Conservation (phyloP, 805 yeast genomes). For the Brettanomyces custersianus region DNA sequence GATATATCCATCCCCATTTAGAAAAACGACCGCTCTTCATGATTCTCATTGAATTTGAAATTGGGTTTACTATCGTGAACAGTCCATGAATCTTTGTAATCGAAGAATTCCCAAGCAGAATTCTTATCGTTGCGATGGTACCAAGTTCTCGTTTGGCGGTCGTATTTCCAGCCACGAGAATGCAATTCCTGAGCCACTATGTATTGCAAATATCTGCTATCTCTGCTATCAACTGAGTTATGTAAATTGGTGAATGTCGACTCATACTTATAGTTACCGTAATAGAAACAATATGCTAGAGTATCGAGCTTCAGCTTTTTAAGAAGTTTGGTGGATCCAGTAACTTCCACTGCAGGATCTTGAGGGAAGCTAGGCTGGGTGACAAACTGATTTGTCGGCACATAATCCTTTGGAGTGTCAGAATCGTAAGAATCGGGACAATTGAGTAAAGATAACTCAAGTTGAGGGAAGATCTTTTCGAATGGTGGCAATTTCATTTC, state of each 20-base stretch:
- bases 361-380: constrained; percentile 87
- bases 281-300: constrained; percentile 85
- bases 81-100: constrained; percentile 44
- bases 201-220: constrained; percentile 59
- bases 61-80: constrained; percentile 34
- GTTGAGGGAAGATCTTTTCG: constrained; percentile 42
- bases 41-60: constrained; percentile 23
- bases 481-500: constrained; percentile 48
- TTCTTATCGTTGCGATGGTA: constrained; percentile 51
- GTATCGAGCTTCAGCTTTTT: constrained; percentile 79
- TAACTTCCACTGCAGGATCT: constrained; percentile 63
- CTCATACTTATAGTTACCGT: constrained; percentile 34
- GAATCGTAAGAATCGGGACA: constrained; percentile 94
- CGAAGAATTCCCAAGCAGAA: constrained; percentile 67
- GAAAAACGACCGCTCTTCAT: constrained; percentile 2
- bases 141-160: constrained; percentile 70
- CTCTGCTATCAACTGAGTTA: constrained; percentile 8
- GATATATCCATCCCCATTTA: not conserved
- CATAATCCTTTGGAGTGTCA: constrained; percentile 67
- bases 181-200: constrained; percentile 74
- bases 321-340: constrained; percentile 51
- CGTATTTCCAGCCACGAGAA: constrained; percentile 75
- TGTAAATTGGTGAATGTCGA: constrained; percentile 16
- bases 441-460: constrained; percentile 73
- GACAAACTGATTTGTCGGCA: constrained; percentile 78